Evolutionary conservation across 106 monocot species (phyloP).

Genomic region (Xerophyta viscosa): DNA sequence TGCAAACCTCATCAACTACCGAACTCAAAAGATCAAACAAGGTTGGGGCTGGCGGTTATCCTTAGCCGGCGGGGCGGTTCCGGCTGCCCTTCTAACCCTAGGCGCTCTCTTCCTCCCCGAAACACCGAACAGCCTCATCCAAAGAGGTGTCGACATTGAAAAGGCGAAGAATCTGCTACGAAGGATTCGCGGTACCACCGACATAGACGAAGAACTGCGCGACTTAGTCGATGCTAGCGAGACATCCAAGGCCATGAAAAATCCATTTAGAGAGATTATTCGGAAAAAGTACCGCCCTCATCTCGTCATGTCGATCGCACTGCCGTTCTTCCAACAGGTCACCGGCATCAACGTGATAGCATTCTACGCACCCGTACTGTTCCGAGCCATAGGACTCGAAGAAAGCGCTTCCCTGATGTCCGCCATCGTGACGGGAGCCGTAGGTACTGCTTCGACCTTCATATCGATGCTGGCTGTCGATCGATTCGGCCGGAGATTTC

Average conservation of each 20-base stretch:
- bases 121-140: no score
- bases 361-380: slow-evolving; percentile 2
- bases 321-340: slow-evolving; percentile 6
- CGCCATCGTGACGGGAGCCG: not conserved
- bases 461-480: not conserved
- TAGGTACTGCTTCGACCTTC: not conserved
- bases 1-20: slow-evolving; percentile 37
- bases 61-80: slow-evolving; percentile 20
- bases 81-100: slow-evolving; percentile 15
- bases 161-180: slow-evolving; percentile 5
- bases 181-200: slow-evolving; percentile 33
- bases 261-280: not conserved
- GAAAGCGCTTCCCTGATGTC: slow-evolving; percentile 8
- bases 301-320: not conserved
- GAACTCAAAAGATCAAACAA: slow-evolving; percentile 24
- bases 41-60: slow-evolving; percentile 35
- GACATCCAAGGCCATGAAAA: not conserved
- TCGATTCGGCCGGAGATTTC: not conserved
- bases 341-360: slow-evolving; percentile 6
- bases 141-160: slow-evolving; percentile 14
- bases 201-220: slow-evolving; percentile 32
- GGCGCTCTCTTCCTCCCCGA: slow-evolving; percentile 33
- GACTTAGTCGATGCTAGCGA: slow-evolving; percentile 17
- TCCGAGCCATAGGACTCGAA: slow-evolving; percentile 1
- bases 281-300: slow-evolving; percentile 2